Evolutionary conservation across 257 asterid genomes (phyloP).

Genomic region (Plantago ovata): DNA sequence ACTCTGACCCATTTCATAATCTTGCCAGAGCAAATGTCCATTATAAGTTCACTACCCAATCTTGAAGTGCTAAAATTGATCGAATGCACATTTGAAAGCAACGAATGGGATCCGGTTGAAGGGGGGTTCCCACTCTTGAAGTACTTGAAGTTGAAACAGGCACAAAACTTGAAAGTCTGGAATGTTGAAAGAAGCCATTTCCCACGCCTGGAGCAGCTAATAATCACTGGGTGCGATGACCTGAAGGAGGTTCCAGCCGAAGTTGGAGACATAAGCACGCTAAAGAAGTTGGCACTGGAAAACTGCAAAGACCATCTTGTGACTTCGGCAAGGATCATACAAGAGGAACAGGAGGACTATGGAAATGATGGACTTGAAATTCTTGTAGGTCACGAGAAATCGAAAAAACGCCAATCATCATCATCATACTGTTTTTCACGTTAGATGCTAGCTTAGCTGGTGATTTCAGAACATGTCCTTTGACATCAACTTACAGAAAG

Average conservation of each 20-base stretch:
- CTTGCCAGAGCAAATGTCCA: constrained; percentile 11
- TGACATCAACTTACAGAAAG: too few relatives aligned
- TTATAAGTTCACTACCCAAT: constrained; percentile 11
- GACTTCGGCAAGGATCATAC: background rate
- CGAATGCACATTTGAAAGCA: background rate
- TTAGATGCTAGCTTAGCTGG: too few relatives aligned
- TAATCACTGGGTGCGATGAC: background rate
- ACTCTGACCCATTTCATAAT: constrained; percentile 14
- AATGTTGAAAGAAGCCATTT: background rate
- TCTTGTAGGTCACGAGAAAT: background rate
- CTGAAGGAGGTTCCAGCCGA: background rate
- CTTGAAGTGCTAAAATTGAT: constrained; percentile 17
- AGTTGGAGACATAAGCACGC: background rate
- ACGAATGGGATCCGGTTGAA: constrained; percentile 16
- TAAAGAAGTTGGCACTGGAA: background rate
- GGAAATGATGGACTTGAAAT: background rate
- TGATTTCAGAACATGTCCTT: too few relatives aligned
- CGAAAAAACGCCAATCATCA: too few relatives aligned
- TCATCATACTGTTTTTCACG: too few relatives aligned
- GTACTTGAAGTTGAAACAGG: too few relatives aligned
- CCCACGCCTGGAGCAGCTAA: background rate
- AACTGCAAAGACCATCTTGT: background rate
- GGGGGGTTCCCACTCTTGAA: constrained; percentile 5
- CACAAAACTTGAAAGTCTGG: background rate
- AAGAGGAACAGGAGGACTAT: background rate